Percentiles rank a stretch among this genome's conserved stretches.
Conservation (phyloP, 805 yeast genomes). For the Kodamaea kaohsiungensis region DNA sequence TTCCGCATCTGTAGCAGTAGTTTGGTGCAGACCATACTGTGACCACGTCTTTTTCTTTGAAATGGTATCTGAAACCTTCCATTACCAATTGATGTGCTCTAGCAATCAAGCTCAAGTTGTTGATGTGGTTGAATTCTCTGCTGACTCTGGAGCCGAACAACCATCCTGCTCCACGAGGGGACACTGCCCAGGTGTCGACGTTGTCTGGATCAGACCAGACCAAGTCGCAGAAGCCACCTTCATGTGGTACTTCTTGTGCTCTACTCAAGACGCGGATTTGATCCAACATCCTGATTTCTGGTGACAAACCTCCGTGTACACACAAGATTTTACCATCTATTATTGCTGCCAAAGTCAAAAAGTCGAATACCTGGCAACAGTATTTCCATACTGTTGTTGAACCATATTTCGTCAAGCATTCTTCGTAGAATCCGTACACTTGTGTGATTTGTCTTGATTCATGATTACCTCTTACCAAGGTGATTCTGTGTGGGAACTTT, state of each 20-base stretch:
- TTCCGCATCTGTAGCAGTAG: constrained; percentile 96
- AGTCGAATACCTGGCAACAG: constrained; percentile 95
- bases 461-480: constrained; percentile 96
- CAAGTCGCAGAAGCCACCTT: constrained; percentile 96
- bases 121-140: constrained; percentile 93
- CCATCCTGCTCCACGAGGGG: constrained; percentile 99
- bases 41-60: constrained; percentile 93
- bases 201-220: constrained; percentile 99
- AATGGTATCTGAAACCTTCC: constrained; percentile 97
- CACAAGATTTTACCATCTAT: constrained; percentile 93
- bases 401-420: constrained; percentile 89
- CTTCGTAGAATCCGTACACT: constrained; percentile 97
- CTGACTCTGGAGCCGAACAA: constrained; percentile 92
- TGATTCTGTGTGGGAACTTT: constrained; percentile 79
- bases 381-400: constrained; percentile 95
- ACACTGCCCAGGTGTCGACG: constrained; percentile 97
- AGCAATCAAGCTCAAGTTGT: constrained; percentile 84
- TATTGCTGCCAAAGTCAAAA: constrained; percentile 90
- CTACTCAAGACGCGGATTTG: constrained; percentile 92
- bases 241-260: constrained; percentile 98
- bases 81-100: constrained; percentile 97
- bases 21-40: constrained; percentile 99
- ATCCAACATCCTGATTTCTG: constrained; percentile 96
- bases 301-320: constrained; percentile 97
- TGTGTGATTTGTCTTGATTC: constrained; percentile 98